phyloP scores from a whole-genome alignment of 108 stramenopile species.

The Skeletonema menzelii region DNA sequence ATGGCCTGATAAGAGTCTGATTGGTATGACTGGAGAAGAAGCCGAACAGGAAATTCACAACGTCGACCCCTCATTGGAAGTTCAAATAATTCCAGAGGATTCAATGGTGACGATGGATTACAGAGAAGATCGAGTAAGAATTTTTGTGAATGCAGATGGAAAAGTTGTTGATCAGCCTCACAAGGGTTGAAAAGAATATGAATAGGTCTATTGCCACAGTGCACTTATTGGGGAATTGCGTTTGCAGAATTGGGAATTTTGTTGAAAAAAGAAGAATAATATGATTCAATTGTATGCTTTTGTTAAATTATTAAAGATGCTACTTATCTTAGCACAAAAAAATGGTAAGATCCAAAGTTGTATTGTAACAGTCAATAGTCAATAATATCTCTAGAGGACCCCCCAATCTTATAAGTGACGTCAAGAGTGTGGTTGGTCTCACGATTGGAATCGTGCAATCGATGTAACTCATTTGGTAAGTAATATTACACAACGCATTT shows the following conservation, averaged over 20 bases:
- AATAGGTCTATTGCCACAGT: too few relatives aligned
- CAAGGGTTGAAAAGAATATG: conserved; percentile 4
- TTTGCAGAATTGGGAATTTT: not conserved
- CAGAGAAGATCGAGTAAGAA: conserved; percentile 56
- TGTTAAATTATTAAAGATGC: not conserved
- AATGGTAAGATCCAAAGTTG: too few relatives aligned
- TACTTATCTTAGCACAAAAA: not conserved
- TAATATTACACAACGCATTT: too few relatives aligned
- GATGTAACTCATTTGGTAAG: too few relatives aligned
- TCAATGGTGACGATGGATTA: conserved; percentile 66
- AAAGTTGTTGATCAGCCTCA: conserved; percentile 39
- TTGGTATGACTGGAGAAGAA: conserved; percentile 51
- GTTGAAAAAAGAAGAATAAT: not conserved
- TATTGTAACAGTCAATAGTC: too few relatives aligned
- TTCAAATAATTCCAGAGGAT: conserved; percentile 41
- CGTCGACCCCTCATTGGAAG: conserved; percentile 6
- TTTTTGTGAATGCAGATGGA: conserved; percentile 50
- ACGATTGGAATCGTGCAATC: too few relatives aligned
- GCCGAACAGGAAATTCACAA: conserved; percentile 27
- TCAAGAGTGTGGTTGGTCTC: too few relatives aligned
- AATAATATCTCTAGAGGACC: too few relatives aligned
- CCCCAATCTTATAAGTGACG: too few relatives aligned
- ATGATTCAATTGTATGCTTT: not conserved
- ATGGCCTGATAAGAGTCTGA: conserved; percentile 25
- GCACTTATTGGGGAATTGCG: not conserved